Conservation (phyloP, 2,329 filamentous ascomycete genomes). For the Grosmannia huntii region DNA sequence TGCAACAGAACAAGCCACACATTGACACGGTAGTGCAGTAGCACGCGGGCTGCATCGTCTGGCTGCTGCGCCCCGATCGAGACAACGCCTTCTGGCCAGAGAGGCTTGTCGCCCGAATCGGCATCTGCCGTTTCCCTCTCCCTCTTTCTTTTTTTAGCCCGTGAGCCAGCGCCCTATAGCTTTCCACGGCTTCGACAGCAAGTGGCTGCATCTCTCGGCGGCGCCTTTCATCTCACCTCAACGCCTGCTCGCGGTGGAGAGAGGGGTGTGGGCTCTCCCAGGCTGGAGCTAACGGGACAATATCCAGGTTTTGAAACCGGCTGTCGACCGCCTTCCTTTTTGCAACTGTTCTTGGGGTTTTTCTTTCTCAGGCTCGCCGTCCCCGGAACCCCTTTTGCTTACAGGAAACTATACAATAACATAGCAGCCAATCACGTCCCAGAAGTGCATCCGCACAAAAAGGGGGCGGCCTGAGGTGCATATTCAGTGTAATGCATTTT, state of each 20-base stretch:
- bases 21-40: neutral
- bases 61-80: neutral
- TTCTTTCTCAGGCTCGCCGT: neutral
- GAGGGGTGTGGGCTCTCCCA: neutral
- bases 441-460: neutral
- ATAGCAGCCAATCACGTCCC: neutral
- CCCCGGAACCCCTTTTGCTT: neutral
- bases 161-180: neutral
- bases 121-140: neutral
- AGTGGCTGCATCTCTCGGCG: neutral
- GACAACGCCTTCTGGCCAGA: neutral
- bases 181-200: neutral
- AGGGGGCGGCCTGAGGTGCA: neutral
- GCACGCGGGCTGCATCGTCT: neutral
- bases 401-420: neutral
- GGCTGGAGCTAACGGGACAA: neutral
- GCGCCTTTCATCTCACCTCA: neutral
- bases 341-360: neutral
- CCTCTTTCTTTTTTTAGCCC: neutral
- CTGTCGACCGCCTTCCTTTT: neutral
- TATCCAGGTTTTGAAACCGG: neutral
- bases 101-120: neutral
- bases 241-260: too few relatives aligned
- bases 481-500: neutral
- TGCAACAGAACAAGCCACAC: neutral